phyloP scores from a whole-genome alignment of 805 yeast species.

The Zygosaccharomyces bisporus region DNA sequence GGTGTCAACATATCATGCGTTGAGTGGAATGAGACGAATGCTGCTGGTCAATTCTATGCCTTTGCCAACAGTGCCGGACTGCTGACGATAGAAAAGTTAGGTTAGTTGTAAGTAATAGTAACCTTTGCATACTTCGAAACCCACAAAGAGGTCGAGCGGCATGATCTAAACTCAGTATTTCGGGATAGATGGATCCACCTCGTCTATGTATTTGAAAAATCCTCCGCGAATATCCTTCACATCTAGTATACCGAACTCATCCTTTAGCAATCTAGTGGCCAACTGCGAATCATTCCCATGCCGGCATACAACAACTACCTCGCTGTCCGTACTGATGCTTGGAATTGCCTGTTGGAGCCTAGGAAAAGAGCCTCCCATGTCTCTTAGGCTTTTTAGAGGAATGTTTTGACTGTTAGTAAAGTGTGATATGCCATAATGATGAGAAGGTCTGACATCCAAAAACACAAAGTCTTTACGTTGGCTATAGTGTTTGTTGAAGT shows the following conservation, averaged over 20 bases:
- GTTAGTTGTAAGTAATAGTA: constrained; percentile 1
- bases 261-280: constrained; percentile 57
- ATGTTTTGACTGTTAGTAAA: constrained; percentile 59
- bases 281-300: constrained; percentile 88
- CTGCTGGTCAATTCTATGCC: constrained; percentile 45
- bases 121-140: not conserved
- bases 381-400: constrained; percentile 50
- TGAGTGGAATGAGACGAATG: constrained; percentile 54
- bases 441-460: constrained; percentile 77
- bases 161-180: constrained; percentile 57
- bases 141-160: too few relatives aligned
- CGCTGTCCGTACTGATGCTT: constrained; percentile 21
- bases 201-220: constrained; percentile 58
- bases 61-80: constrained; percentile 35
- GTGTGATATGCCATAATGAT: constrained; percentile 66
- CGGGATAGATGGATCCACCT: constrained; percentile 60
- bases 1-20: constrained; percentile 47
- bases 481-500: constrained; percentile 33
- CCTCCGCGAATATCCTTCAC: constrained; percentile 80
- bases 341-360: constrained; percentile 29
- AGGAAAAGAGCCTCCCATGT: constrained; percentile 32
- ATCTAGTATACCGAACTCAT: constrained; percentile 44
- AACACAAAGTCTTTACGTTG: constrained; percentile 34
- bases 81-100: constrained; percentile 29
- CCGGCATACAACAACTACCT: constrained; percentile 68